Conservation (phyloP, 1,139 yeast genomes). For the Scheffersomyces segobiensis region DNA sequence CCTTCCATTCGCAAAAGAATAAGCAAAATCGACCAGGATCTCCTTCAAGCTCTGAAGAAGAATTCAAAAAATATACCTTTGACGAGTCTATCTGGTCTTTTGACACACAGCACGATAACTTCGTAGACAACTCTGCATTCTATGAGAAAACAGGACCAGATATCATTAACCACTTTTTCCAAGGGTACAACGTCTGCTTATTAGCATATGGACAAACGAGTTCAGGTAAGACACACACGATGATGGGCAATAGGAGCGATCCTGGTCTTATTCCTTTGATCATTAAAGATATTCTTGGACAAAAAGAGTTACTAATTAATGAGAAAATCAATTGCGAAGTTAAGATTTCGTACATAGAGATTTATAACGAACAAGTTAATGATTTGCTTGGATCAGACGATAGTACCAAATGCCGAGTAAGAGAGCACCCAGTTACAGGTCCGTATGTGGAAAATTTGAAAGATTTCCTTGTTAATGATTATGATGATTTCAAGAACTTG, state of each 20-base stretch:
- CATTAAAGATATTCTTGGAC: slow-evolving; percentile 52
- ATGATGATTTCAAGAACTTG: slow-evolving; percentile 43
- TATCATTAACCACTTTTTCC: slow-evolving; percentile 60
- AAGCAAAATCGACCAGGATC: slow-evolving; percentile 6
- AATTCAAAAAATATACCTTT: slow-evolving; percentile 42
- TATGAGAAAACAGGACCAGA: slow-evolving; percentile 57
- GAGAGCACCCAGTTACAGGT: slow-evolving; percentile 63
- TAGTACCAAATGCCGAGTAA: slow-evolving; percentile 42
- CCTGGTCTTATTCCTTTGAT: slow-evolving; percentile 66
- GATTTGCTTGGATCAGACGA: slow-evolving; percentile 45
- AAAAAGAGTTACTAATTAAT: slow-evolving; percentile 38
- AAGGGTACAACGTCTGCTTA: slow-evolving; percentile 73
- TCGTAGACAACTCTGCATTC: slow-evolving; percentile 49
- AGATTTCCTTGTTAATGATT: slow-evolving; percentile 46
- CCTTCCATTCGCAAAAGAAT: slow-evolving; percentile 13
- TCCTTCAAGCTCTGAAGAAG: slow-evolving; percentile 6
- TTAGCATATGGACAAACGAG: slow-evolving; percentile 83
- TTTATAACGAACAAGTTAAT: slow-evolving; percentile 69
- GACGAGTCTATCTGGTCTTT: slow-evolving; percentile 65
- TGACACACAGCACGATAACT: slow-evolving; percentile 31
- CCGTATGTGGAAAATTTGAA: slow-evolving; percentile 69
- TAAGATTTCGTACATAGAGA: slow-evolving; percentile 63
- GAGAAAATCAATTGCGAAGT: slow-evolving; percentile 54
- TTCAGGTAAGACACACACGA: slow-evolving; percentile 68
- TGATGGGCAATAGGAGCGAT: slow-evolving; percentile 59